Percentiles rank a stretch among this genome's conserved stretches.
Evolutionary conservation across 352 stramenopile species (phyloP).

Genomic region (Halophytophthora polymorphica): DNA sequence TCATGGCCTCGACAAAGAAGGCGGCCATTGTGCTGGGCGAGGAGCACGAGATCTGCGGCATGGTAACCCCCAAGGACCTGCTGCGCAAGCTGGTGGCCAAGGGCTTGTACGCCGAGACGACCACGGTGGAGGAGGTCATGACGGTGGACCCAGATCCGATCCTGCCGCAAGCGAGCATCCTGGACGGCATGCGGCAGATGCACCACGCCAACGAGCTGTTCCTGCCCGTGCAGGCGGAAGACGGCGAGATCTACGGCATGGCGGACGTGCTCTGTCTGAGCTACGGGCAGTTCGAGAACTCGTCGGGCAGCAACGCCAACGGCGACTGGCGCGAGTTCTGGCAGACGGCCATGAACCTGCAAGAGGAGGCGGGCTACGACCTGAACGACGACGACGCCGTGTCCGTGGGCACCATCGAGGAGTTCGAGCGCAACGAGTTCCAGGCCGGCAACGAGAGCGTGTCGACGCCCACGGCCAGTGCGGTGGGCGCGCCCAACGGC

Average conservation of each 20-base stretch:
- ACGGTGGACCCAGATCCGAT: slow-evolving; percentile 79
- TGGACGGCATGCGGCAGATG: slow-evolving; percentile 83
- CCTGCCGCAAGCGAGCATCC: slow-evolving; percentile 68
- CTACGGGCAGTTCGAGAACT: slow-evolving; percentile 86
- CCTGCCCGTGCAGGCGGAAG: slow-evolving; percentile 77
- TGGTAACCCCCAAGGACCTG: slow-evolving; percentile 85
- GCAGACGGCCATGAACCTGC: slow-evolving; percentile 84
- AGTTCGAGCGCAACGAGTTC: slow-evolving; percentile 86
- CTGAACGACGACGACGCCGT: slow-evolving; percentile 55
- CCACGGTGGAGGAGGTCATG: slow-evolving; percentile 83
- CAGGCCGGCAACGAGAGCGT: slow-evolving; percentile 28
- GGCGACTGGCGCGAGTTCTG: slow-evolving; percentile 88
- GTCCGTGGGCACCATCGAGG: slow-evolving; percentile 87
- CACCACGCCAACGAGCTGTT: slow-evolving; percentile 83
- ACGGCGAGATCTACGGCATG: slow-evolving; percentile 83
- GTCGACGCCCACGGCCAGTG: slow-evolving; percentile 31
- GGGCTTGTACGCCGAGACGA: slow-evolving; percentile 68
- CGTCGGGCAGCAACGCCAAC: slow-evolving; percentile 58
- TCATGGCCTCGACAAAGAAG: slow-evolving; percentile 86
- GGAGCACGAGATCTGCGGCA: slow-evolving; percentile 67
- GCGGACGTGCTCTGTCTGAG: slow-evolving; percentile 85
- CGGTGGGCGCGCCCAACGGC: slow-evolving; percentile 29
- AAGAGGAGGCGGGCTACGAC: slow-evolving; percentile 82
- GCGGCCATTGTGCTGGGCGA: slow-evolving; percentile 76
- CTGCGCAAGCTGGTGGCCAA: slow-evolving; percentile 85